Base-by-base conservation (phyloP, 768 basidiomycete species). In the Hysterangium stoloniferum region DNA sequence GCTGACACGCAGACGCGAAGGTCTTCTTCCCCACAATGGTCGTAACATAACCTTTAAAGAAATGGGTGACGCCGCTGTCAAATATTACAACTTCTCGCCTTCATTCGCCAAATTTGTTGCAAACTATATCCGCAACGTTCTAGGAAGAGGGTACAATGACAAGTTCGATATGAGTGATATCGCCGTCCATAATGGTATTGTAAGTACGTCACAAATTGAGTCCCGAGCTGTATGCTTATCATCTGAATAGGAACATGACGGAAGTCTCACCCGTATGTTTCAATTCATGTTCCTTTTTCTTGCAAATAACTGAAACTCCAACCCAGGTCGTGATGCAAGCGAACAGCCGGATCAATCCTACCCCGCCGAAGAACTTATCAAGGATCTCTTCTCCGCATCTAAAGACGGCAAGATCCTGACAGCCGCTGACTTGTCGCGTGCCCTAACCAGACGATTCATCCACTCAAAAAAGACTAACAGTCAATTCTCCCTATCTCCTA, bases 111-210 rank as follows among this genome's bases (percentile, higher is more conserved):
- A 68, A 56, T 86, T 78, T 59, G 81, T 84, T 0, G 78, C 84
- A 5, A 76, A 76, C 48, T 77, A 66, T 59, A 73, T 76, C 0
- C 83, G 87, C 3, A 60, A 68, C 6, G 68, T 81, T 66, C 63
- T 90, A 49, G 68, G 72, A 6, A 79, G 74, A 54, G 68, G 65
- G 19, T 88, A 85, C 56, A 54, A 57, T 48, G 86, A 80, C 49
- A 77, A 67, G 6, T 76, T 86, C 55, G 77, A 88, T 58, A 67
- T 90, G 11, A 66, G 68, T 7, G 85, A 89, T 29, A 69, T 90
- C 35, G 77, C 77, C 59, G 60, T 83, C 11, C 87, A 89, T 62
- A 87, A 86, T 53, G 79, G 81, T 5, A 86, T 86, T 48, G 84
- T 51, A 41, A 15, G 49, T 28, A 1, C 15, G 36, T 25, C 17